phyloP scores from a whole-genome alignment of 768 basidiomycete species.

The Tulasnella calospora region DNA sequence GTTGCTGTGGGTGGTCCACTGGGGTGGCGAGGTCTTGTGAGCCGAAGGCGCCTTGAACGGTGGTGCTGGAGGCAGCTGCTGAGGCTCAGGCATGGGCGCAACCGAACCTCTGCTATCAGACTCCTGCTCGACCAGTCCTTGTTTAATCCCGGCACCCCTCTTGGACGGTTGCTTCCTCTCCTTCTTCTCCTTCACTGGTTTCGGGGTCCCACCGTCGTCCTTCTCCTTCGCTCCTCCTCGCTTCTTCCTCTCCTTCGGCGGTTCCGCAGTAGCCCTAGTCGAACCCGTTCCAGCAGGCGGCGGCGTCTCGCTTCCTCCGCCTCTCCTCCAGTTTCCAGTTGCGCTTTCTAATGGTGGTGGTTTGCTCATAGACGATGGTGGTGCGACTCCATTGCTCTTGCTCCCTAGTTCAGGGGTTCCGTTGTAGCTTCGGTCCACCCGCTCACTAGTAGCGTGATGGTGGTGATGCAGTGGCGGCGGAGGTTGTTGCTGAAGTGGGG shows the following conservation, averaged over 20 bases:
- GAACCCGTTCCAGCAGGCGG: conserved; percentile 18
- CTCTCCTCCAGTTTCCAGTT: background rate
- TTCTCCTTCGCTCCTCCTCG: conserved; percentile 29
- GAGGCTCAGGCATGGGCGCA: conserved; percentile 10
- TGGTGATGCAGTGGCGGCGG: conserved; percentile 2
- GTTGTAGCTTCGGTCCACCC: conserved; percentile 8
- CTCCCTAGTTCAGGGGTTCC: conserved; percentile 21
- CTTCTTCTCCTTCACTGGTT: conserved; percentile 31
- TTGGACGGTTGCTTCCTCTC: conserved; percentile 30
- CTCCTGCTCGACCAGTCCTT: conserved; percentile 36
- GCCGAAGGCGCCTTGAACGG: conserved; percentile 36
- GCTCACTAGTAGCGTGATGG: background rate
- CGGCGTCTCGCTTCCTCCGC: conserved; percentile 24
- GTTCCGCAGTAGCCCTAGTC: conserved; percentile 10
- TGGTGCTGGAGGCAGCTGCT: background rate
- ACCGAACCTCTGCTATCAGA: conserved; percentile 32
- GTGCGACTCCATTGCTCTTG: background rate
- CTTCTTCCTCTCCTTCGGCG: conserved; percentile 30
- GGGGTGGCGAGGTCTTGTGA: conserved; percentile 62
- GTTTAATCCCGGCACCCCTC: conserved; percentile 28
- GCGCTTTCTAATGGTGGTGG: conserved; percentile 21
- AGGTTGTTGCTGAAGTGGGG: conserved; percentile 13
- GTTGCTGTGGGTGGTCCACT: background rate
- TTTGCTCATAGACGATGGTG: conserved; percentile 15
- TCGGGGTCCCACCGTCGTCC: conserved; percentile 24